Evolutionary conservation across 345 rosid species (phyloP), one percentile per base, ranked within the genome.

Genomic region (Sonneratia alba): DNA sequence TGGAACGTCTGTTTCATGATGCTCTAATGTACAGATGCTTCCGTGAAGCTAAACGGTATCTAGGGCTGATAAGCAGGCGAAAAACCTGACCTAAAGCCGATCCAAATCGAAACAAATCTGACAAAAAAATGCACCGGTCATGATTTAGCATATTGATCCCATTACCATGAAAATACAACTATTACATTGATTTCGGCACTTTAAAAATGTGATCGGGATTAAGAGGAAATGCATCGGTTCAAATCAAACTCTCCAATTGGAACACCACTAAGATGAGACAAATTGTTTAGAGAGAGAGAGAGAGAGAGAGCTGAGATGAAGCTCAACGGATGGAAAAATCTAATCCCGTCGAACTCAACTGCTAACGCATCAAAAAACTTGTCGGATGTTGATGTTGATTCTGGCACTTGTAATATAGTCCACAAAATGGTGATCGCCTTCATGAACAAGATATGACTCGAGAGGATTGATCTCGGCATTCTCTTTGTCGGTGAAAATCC

Each of bases 361-460:
- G 34, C 63, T 57, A 7, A 57, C 18, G 13, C 66, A 62, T 69
- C 77, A 91, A 72, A 82, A 85, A 61, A 91, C 96, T 81, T 90
- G 95, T 83, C 96, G 86, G 70, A 47, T 47, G 15, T 47, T 93
- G 72, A 94, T 85, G 80, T 94, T 90, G 83, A 91, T 87, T 80
- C 98, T 91, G 63, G 93, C 91, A 70, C 83, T 83, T 86, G 81
- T 84, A 73, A 85, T 83, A 75, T 90, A 94, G 24, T 94, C 89
- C 45, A 3, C 51, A 13, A 47, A 47, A 47, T 47, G 8, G 51
- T 47, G 13, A 13, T 13, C 91, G 24, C 72, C 78, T 56, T 79
- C 83, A 13, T 59, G 75, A 0, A 80, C 64, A 69, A 91, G 75
- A 66, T 80, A 86, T 72, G 72, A 67, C 72, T 87, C 94, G 71